These are phyloP conservation scores for Logfia minima DNA, from an alignment of 129 eudicot genomes.

Conservation along the genomic window DNA sequence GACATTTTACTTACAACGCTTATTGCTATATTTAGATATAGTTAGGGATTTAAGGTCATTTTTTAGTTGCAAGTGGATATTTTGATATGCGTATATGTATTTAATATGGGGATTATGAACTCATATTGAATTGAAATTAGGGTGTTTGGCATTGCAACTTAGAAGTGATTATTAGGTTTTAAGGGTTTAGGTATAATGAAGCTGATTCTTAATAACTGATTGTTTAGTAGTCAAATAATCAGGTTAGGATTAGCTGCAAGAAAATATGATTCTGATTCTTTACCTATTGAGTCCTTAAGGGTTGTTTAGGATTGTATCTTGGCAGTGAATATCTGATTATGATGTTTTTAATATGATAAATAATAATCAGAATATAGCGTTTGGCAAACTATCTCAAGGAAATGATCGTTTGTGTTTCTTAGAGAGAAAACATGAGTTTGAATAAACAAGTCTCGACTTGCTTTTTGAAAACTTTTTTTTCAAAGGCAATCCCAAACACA, in stretches of 20 bases:
- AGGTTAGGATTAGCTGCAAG: background rate
- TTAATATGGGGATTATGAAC: background rate
- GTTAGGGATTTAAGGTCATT: background rate
- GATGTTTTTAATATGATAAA: background rate
- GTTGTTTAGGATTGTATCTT: background rate
- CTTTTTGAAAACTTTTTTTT: background rate
- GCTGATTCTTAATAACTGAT: background rate
- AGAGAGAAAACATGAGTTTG: background rate
- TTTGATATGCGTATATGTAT: background rate
- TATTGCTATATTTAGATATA: background rate
- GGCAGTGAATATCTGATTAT: background rate
- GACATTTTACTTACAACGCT: background rate
- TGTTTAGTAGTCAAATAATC: background rate
- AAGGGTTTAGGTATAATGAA: constrained; percentile 1
- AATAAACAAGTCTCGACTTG: background rate
- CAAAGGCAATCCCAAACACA: background rate
- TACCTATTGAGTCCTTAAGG: background rate
- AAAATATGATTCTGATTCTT: background rate
- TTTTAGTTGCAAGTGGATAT: constrained; percentile 7
- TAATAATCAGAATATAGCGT: background rate
- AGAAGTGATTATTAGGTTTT: background rate
- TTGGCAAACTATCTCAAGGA: background rate
- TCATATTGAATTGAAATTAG: background rate
- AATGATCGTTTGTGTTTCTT: background rate
- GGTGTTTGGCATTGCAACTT: background rate